Evolutionary conservation across 345 rosid genomes (phyloP).

Genomic region (Durio zibethinus): DNA sequence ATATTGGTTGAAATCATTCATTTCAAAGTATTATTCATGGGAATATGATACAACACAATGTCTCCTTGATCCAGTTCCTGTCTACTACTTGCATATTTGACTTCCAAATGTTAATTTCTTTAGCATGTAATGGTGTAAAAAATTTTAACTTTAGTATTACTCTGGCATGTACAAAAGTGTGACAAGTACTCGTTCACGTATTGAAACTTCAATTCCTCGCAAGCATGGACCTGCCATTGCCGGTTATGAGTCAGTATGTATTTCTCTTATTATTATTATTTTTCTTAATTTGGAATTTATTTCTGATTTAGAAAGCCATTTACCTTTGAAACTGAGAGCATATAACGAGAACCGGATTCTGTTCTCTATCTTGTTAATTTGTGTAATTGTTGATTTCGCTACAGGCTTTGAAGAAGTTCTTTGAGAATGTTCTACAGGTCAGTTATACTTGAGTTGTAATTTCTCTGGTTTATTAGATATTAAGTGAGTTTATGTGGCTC

Average conservation of each 20-base stretch:
- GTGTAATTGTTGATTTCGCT: constrained; percentile 11
- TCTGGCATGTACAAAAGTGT: constrained; percentile 44
- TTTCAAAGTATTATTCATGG: constrained; percentile 3
- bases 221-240: constrained; percentile 99
- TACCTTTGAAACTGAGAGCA: background rate
- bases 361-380: constrained; percentile 2
- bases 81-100: background rate
- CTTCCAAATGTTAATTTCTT: background rate
- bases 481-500: background rate
- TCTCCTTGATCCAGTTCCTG: background rate
- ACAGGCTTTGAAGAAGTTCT: constrained; percentile 89
- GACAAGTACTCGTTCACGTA: constrained; percentile 75
- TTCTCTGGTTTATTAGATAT: background rate
- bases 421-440: constrained; percentile 86
- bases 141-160: background rate
- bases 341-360: background rate
- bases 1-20: background rate
- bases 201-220: constrained; percentile 94
- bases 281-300: background rate
- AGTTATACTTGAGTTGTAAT: constrained; percentile 9
- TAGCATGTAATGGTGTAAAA: background rate
- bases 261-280: background rate
- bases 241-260: constrained; percentile 67
- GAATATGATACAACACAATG: background rate
- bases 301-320: constrained; percentile 2